phyloP scores from a whole-genome alignment of 768 basidiomycete species.

The Rhizopogon salebrosus region DNA sequence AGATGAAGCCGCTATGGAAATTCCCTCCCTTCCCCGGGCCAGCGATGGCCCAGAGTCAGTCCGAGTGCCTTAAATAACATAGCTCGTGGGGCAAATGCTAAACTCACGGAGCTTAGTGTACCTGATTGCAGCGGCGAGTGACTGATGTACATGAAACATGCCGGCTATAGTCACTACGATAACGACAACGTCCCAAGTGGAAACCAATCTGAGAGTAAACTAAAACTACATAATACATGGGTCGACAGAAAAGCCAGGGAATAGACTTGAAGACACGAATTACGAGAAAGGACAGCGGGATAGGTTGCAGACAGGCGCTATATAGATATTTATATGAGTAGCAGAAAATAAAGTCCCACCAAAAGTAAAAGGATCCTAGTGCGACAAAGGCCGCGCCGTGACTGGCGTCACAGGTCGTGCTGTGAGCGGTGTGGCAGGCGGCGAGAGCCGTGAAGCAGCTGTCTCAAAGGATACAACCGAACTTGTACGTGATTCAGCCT shows the following conservation, averaged over 20 bases:
- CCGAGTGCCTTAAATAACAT: too few species aligned
- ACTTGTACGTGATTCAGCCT: slow-evolving; percentile 12
- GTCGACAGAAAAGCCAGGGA: too few species aligned
- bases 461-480: slow-evolving; percentile 11
- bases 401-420: slow-evolving; percentile 10
- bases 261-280: too few species aligned
- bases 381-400: slow-evolving; percentile 13
- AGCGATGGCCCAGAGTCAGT: too few species aligned
- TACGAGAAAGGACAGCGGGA: background rate
- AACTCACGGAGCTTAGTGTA: background rate
- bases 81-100: too few species aligned
- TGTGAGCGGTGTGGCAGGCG: slow-evolving; percentile 5
- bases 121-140: background rate
- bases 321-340: background rate
- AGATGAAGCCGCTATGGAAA: too few species aligned
- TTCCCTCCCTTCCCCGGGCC: too few species aligned
- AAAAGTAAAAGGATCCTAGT: background rate
- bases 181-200: background rate
- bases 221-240: background rate
- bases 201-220: background rate
- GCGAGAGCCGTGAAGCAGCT: slow-evolving; percentile 1
- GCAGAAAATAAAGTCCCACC: background rate
- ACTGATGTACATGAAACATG: background rate
- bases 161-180: background rate
- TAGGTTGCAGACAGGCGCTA: background rate